A percentile compares a stretch with the other conserved stretches of the same genome.
Evolutionary conservation across 2,329 filamentous ascomycete species (phyloP).

Genomic region (Epichloe coenophiala): DNA sequence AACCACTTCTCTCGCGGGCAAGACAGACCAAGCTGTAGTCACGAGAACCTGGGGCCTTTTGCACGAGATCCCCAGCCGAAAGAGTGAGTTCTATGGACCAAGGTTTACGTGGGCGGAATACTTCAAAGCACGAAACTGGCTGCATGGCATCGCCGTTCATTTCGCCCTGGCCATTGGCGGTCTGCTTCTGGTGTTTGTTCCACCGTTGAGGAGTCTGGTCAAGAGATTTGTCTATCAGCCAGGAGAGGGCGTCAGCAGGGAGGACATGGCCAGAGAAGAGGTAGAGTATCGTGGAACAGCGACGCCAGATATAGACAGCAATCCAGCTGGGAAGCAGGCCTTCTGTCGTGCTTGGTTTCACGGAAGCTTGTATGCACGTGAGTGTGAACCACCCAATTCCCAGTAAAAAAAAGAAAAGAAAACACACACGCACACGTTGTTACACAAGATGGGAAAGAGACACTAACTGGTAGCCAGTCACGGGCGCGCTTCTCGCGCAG

Average conservation of each 20-base stretch:
- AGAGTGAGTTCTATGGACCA: slow-evolving; percentile 41
- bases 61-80: slow-evolving; percentile 28
- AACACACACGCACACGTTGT: not conserved
- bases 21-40: slow-evolving; percentile 40
- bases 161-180: slow-evolving; percentile 30
- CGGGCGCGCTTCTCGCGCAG: slow-evolving; percentile 48
- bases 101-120: slow-evolving; percentile 47
- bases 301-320: slow-evolving; percentile 38
- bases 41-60: slow-evolving; percentile 51
- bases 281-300: slow-evolving; percentile 53
- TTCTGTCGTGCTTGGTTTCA: slow-evolving; percentile 40
- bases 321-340: slow-evolving; percentile 31
- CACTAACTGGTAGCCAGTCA: slow-evolving; percentile 32
- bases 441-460: not conserved
- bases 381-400: slow-evolving; percentile 17
- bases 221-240: slow-evolving; percentile 35
- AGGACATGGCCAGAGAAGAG: slow-evolving; percentile 42
- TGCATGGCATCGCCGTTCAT: slow-evolving; percentile 37
- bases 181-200: slow-evolving; percentile 29
- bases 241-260: slow-evolving; percentile 38
- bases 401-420: too few relatives aligned
- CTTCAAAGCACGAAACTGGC: slow-evolving; percentile 33
- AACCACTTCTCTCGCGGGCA: slow-evolving; percentile 36
- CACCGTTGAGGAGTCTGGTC: slow-evolving; percentile 31
- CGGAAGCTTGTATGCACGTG: slow-evolving; percentile 53